Evolutionary conservation across 2,329 filamentous ascomycete species (phyloP), one percentile per base, ranked within the genome.

Genomic region (Cladosporium sp.): DNA sequence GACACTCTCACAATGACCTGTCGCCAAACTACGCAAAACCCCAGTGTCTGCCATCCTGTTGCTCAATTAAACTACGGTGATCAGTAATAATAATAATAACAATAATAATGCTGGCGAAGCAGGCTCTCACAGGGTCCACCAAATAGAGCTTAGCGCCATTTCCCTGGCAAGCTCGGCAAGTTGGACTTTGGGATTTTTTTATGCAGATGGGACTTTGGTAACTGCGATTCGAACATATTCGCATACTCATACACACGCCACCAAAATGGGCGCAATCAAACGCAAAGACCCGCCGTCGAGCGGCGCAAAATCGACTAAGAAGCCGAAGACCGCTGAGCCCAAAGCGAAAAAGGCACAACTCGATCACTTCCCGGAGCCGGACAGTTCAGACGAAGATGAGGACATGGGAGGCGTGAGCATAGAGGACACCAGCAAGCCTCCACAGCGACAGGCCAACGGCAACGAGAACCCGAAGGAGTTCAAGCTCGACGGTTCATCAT

Each of bases 401-500:
- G 37, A 51, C 36, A 52, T 48, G 40, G 47, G 42, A 34, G 54
- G 36, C 17, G 44, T 40, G 24, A 51, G 45, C 45, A 36, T 47
- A 36, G 54, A 57, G 36, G 45, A 50, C 24, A 49, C 54, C 47
- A 45, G 17, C 28, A 37, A 35, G 28, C 52, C 32, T 20, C 52
- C 52, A 22, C 40, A 47, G 24, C 40, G 52, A 44, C 36, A 40
- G 50, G 40, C 25, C n/a, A 34, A 64, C 34, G 64, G 62, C 60
- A 71, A 67, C 15, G 62, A 55, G 12, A 61, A 66, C 49, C 35
- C 45, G 6, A 69, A 71, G 57, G 68, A 72, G 20, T 70, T 70
- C 64, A 70, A 70, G 60, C 61, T 68, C 40, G 68, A 71, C 85
- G 86, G 84, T 73, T 32, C 28, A n/a, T 90, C 89, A 8, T 87